Base-by-base conservation (phyloP, 2,329 filamentous ascomycete species). In the Pleurostoma richardsiae region DNA sequence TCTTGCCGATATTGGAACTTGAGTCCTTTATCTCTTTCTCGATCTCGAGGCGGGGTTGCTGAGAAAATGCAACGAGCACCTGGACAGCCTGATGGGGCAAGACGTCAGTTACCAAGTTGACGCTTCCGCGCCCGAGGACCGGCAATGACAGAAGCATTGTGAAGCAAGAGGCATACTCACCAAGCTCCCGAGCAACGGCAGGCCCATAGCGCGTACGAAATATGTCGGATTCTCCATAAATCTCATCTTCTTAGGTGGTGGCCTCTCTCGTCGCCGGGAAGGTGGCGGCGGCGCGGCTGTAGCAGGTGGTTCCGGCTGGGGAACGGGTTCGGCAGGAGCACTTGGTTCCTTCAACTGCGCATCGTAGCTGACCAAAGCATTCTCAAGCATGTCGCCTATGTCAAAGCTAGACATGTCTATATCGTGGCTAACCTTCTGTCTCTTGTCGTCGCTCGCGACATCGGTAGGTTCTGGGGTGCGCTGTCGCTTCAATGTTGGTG, bases 31-130 rank as follows among this genome's bases (percentile, higher is more conserved):
- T 50, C 27, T 62, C 55, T 4, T 52, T 42, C 10, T 63, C 54
- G 5, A 59, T 60, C 33, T 61, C 61, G 29, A 54, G 48, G 27
- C 59, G 59, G 0, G 61, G 53, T 43, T 64, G 59, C 40, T 67
- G 63, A 6, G 62, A 64, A 26, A 69, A 55, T 19, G 63, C 58
- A 31, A 68, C 54, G 5, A 70, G 52, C 19, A 69, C 62, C 53
- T 69, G 66, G 3, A 68, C 62, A 5, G 67, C 64, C 52, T 63
- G 29, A 6, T n/a, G 33, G 8, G 10, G 19, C 19, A 19, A 19
- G 19, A 19, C 19, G 19, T 19, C 19, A 19, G 31, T 11, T 36
- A 26, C 2, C 11, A 31, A 39, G n/a, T 19, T 40, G 19, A 19
- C 19, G 19, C 19, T 19, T 19, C 19, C 19, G 19, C 19, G 19